phyloP scores from a whole-genome alignment of 139 green algal genomes.

The Desmodesmus armatus region DNA sequence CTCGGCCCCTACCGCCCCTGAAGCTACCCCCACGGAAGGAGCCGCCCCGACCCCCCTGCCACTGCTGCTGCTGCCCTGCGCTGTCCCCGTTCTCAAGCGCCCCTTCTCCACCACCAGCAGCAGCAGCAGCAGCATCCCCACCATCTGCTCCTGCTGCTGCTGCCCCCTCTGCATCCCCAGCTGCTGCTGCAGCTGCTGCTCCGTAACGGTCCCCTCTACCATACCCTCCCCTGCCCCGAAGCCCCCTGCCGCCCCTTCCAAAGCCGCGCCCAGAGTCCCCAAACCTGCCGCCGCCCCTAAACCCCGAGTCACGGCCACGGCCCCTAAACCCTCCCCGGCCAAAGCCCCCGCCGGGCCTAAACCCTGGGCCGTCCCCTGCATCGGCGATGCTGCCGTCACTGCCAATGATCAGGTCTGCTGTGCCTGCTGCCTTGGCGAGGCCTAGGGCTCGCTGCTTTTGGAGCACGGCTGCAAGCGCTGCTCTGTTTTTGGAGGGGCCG shows the following conservation, averaged over 20 bases:
- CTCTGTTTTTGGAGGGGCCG: conserved; percentile 13
- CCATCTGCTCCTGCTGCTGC: background rate
- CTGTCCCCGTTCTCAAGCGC: conserved; percentile 8
- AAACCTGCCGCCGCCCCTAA: background rate
- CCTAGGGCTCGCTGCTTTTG: conserved; percentile 56
- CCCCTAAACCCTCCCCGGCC: conserved; percentile 1
- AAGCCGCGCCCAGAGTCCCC: background rate
- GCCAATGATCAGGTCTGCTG: conserved; percentile 20
- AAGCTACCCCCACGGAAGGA: no score
- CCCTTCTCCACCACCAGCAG: background rate
- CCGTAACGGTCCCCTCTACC: background rate
- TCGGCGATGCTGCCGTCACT: conserved; percentile 28
- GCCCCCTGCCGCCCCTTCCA: background rate
- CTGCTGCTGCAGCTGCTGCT: conserved; percentile 8
- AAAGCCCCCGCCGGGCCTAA: background rate
- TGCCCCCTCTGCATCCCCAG: background rate
- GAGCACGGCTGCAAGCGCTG: conserved; percentile 56
- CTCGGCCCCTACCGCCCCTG: background rate
- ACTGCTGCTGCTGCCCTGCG: background rate
- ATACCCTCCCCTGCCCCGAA: background rate
- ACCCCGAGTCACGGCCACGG: background rate
- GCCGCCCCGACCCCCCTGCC: no score
- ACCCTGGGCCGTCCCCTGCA: background rate
- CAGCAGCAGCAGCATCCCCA: background rate
- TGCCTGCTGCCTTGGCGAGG: conserved; percentile 40